phyloP scores from a whole-genome alignment of 2,329 filamentous ascomycete species.

The Aspergillus unguis region DNA sequence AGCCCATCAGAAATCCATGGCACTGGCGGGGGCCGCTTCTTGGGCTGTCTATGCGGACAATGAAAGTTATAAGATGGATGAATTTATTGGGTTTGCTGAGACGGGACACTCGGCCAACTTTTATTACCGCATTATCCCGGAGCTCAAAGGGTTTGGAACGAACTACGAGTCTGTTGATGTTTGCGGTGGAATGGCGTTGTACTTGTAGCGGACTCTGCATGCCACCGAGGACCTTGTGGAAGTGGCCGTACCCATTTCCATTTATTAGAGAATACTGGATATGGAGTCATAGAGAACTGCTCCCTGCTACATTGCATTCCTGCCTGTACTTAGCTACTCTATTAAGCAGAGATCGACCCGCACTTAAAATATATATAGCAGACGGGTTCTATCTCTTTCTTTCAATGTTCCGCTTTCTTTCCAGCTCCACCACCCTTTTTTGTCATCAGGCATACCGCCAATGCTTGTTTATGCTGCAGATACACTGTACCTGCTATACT shows the following conservation, averaged over 20 bases:
- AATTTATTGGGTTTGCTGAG: constrained; percentile 7
- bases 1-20: constrained; percentile 3
- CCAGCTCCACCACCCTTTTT: too few species aligned
- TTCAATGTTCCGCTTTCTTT: too few species aligned
- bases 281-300: neutral
- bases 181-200: constrained; percentile 5
- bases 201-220: neutral
- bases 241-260: too few species aligned
- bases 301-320: too few species aligned
- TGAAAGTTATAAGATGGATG: neutral
- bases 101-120: constrained; percentile 4
- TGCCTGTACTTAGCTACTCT: too few species aligned
- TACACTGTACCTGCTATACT: too few species aligned
- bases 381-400: too few species aligned
- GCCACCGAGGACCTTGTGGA: neutral
- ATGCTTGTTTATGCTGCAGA: too few species aligned
- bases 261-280: neutral
- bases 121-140: constrained; percentile 10
- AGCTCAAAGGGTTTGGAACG: constrained; percentile 4
- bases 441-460: too few species aligned
- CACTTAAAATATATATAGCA: too few species aligned
- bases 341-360: too few species aligned
- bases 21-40: neutral
- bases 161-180: constrained; percentile 11
- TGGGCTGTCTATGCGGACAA: constrained; percentile 6